phyloP scores from a whole-genome alignment of 2,329 filamentous ascomycete species.

The Ceratocystis lukuohia region DNA sequence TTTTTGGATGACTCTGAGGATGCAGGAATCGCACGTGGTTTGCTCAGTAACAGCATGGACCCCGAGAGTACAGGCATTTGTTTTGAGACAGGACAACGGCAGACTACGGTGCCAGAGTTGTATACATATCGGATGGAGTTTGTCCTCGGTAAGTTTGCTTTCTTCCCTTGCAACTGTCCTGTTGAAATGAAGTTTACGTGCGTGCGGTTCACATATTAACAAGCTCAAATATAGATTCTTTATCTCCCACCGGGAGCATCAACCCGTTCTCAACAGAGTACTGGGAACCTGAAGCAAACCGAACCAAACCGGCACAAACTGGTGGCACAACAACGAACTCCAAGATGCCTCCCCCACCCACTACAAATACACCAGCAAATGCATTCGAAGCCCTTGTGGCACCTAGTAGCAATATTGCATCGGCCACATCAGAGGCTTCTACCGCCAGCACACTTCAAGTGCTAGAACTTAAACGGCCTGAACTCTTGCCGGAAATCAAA shows the following conservation, averaged over 20 bases:
- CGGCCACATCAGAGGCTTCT: conserved; percentile 20
- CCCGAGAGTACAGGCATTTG: conserved; percentile 69
- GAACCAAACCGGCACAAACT: conserved; percentile 2
- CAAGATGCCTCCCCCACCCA: conserved; percentile 23
- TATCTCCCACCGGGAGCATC: conserved; percentile 44
- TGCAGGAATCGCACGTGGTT: conserved; percentile 39
- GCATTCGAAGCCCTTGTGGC: conserved; percentile 28
- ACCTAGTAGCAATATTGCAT: background rate
- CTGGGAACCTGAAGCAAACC: conserved; percentile 45
- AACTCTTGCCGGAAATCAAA: conserved; percentile 32
- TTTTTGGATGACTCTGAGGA: conserved; percentile 85
- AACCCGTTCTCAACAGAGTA: conserved; percentile 76
- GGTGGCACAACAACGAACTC: conserved; percentile 13
- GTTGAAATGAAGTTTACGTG: background rate
- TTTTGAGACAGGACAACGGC: conserved; percentile 53
- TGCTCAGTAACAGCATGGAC: conserved; percentile 55
- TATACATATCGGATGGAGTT: conserved; percentile 60
- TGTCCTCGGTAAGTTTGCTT: conserved; percentile 45
- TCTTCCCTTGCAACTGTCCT: background rate
- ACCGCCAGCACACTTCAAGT: conserved; percentile 27
- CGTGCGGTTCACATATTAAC: conserved; percentile 19
- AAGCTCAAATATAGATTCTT: conserved; percentile 28
- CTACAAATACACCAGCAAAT: conserved; percentile 25
- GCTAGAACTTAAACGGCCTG: conserved; percentile 22
- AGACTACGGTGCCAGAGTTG: conserved; percentile 36